phyloP scores from a whole-genome alignment of 1,139 yeast genomes.

The Yamadazyma jaroonii region DNA sequence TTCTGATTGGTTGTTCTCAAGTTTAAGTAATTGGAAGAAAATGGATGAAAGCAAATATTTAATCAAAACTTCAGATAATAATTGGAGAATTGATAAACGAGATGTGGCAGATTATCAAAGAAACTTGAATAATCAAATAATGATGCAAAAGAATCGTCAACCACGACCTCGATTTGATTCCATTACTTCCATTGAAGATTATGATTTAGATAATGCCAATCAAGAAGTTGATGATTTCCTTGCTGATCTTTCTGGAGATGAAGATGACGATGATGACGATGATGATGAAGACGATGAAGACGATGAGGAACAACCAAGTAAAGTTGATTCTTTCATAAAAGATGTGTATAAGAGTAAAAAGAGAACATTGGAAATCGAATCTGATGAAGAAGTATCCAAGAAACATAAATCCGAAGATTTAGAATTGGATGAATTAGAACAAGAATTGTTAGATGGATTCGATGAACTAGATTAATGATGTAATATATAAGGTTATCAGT shows the following conservation, averaged over 20 bases:
- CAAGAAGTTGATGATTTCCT: conserved; percentile 61
- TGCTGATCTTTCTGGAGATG: conserved; percentile 54
- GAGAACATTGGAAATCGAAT: conserved; percentile 21
- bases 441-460: conserved; percentile 46
- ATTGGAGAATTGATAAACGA: conserved; percentile 40
- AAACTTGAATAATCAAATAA: conserved; percentile 22
- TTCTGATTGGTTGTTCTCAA: conserved; percentile 89
- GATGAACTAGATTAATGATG: conserved; percentile 33
- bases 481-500: neutral
- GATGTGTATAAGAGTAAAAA: conserved; percentile 27
- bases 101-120: conserved; percentile 46
- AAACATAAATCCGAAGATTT: conserved; percentile 13
- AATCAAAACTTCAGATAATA: conserved; percentile 41
- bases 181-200: conserved; percentile 32
- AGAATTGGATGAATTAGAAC: conserved; percentile 43
- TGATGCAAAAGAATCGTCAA: conserved; percentile 4
- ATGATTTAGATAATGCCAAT: conserved; percentile 54
- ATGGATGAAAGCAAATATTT: conserved; percentile 62
- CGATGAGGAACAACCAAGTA: conserved; percentile 19
- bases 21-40: conserved; percentile 75
- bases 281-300: conserved; percentile 23
- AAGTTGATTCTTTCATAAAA: conserved; percentile 30
- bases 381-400: conserved; percentile 11
- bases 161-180: conserved; percentile 26
- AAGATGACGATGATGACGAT: conserved; percentile 33